Evolutionary conservation across 2,329 filamentous ascomycete genomes (phyloP).

Genomic region (Thyridium curvatum): DNA sequence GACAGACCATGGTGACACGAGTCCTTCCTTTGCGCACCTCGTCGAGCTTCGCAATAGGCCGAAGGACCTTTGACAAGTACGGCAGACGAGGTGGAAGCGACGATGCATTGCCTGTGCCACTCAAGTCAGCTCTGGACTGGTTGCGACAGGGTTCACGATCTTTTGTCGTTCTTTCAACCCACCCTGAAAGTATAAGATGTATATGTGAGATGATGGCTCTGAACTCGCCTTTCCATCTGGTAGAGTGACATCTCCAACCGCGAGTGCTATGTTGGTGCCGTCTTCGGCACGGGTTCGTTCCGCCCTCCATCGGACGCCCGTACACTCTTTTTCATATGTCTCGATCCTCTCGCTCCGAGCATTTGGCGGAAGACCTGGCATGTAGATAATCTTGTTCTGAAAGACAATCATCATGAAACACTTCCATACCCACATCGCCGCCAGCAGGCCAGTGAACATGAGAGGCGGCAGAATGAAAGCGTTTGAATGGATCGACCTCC

Average conservation of each 20-base stretch:
- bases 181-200: conserved; percentile 54
- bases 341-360: conserved; percentile 60
- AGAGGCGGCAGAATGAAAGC: conserved; percentile 55
- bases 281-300: conserved; percentile 54
- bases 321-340: conserved; percentile 55
- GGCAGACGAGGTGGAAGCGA: conserved; percentile 52
- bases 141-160: too few species aligned
- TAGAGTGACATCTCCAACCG: conserved; percentile 38
- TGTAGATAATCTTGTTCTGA: conserved; percentile 79
- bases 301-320: conserved; percentile 62
- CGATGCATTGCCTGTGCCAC: conserved; percentile 47
- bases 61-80: conserved; percentile 47
- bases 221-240: conserved; percentile 1
- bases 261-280: conserved; percentile 58
- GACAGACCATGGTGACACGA: conserved; percentile 42
- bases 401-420: conserved; percentile 71
- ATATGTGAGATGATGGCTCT: conserved; percentile 29
- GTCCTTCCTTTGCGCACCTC: conserved; percentile 4
- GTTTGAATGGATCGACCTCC: conserved; percentile 22
- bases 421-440: conserved; percentile 60
- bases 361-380: conserved; percentile 68
- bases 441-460: conserved; percentile 58
- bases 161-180: conserved; percentile 5
- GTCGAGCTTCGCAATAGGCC: conserved; percentile 29
- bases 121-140: too few species aligned